phyloP scores from a whole-genome alignment of 805 yeast genomes.

The Ogataea paraovalis region DNA sequence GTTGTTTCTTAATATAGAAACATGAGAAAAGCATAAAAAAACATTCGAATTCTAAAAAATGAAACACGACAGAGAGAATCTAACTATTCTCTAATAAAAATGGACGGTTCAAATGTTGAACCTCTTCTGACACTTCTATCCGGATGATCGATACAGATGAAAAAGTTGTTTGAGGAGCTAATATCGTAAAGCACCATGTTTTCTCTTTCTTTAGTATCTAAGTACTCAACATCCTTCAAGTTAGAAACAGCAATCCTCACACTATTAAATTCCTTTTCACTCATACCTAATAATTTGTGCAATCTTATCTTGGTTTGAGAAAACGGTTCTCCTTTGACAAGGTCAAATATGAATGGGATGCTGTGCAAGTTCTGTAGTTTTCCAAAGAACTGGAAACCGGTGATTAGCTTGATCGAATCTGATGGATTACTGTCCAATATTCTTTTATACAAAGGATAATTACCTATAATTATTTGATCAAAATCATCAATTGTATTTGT shows the following conservation, averaged over 20 bases:
- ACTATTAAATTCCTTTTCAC: conserved; percentile 75
- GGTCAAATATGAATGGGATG: conserved; percentile 76
- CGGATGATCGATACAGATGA: conserved; percentile 81
- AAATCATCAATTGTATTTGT: conserved; percentile 37
- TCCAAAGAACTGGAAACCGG: conserved; percentile 75
- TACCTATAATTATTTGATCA: conserved; percentile 44
- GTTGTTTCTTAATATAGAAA: neutral
- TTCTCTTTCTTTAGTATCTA: conserved; percentile 49
- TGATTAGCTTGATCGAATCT: conserved; percentile 41
- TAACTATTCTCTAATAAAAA: conserved; percentile 45
- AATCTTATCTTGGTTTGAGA: conserved; percentile 61
- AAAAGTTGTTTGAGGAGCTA: conserved; percentile 27
- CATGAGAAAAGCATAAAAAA: neutral
- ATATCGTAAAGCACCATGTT: conserved; percentile 53
- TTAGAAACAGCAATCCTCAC: conserved; percentile 61
- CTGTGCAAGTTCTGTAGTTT: conserved; percentile 68
- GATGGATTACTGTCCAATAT: conserved; percentile 12
- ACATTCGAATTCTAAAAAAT: neutral
- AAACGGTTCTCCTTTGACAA: conserved; percentile 64
- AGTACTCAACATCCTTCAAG: conserved; percentile 31
- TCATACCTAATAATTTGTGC: conserved; percentile 66
- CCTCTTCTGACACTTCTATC: conserved; percentile 66
- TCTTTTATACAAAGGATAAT: conserved; percentile 35
- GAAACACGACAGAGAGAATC: neutral
- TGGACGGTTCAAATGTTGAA: conserved; percentile 51